phyloP scores from a whole-genome alignment of 2,329 filamentous ascomycete genomes.

The Kalmusia sp. region DNA sequence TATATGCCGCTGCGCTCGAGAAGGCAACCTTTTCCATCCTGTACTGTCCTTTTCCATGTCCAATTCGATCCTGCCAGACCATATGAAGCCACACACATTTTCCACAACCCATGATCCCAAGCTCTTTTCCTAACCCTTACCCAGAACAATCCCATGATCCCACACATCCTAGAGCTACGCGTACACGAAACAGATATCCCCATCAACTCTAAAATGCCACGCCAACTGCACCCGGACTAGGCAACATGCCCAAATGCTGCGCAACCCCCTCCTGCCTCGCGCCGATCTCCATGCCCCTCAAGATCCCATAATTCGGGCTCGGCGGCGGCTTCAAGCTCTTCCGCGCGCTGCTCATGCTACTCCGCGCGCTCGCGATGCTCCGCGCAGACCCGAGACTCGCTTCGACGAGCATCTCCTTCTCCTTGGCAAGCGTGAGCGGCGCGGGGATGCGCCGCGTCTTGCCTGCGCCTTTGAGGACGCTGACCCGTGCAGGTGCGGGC shows the following conservation, averaged over 20 bases:
- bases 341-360: constrained; percentile 3
- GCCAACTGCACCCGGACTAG: constrained; percentile 34
- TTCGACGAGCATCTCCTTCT: constrained; percentile 33
- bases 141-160: not conserved
- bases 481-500: constrained; percentile 17
- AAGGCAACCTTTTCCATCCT: not conserved
- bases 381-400: constrained; percentile 22
- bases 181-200: no score
- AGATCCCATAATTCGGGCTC: constrained; percentile 33
- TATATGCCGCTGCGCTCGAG: constrained; percentile 18
- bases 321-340: constrained; percentile 32
- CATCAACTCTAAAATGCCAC: constrained; percentile 36
- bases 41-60: not conserved
- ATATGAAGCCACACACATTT: no score
- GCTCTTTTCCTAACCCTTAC: not conserved
- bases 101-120: no score
- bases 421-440: constrained; percentile 31
- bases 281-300: constrained; percentile 41
- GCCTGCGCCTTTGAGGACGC: constrained; percentile 27
- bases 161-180: not conserved
- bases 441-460: constrained; percentile 38
- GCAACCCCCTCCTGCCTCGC: constrained; percentile 17
- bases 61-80: no score
- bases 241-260: constrained; percentile 13
- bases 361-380: constrained; percentile 15